phyloP scores from a whole-genome alignment of 1,139 yeast species.

The Cylindricascospora bacillispora region DNA sequence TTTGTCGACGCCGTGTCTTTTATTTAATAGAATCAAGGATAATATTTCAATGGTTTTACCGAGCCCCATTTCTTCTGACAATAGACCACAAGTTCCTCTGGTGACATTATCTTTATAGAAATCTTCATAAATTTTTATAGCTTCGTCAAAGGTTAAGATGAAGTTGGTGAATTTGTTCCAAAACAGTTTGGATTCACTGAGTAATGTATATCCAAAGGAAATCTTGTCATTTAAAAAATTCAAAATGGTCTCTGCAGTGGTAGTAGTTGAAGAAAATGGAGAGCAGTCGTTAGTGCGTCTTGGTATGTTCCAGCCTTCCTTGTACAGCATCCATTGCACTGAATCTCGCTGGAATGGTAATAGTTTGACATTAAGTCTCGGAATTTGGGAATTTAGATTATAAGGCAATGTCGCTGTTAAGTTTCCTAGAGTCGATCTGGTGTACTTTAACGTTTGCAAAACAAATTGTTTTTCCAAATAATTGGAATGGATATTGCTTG shows the following conservation, averaged over 20 bases:
- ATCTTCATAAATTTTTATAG: conserved; percentile 6
- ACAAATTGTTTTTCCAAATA: background rate
- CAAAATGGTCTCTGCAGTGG: background rate
- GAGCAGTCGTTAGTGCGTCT: no score
- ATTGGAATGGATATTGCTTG: background rate
- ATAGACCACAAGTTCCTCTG: conserved; percentile 47
- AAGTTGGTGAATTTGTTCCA: conserved; percentile 26
- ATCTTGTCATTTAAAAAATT: conserved; percentile 16
- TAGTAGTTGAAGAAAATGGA: background rate
- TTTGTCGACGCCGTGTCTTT: conserved; percentile 28
- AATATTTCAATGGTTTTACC: conserved; percentile 87
- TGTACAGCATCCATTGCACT: conserved; percentile 23
- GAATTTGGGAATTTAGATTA: no score
- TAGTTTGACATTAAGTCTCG: conserved; percentile 7
- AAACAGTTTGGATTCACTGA: conserved; percentile 4
- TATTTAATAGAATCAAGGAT: conserved; percentile 49
- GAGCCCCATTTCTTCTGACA: conserved; percentile 93
- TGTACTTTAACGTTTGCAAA: background rate
- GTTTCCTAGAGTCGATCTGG: background rate
- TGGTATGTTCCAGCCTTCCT: conserved; percentile 13
- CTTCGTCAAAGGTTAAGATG: conserved; percentile 9
- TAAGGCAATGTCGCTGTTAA: background rate
- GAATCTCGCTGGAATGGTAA: conserved; percentile 23
- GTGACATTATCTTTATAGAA: conserved; percentile 2
- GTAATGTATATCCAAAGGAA: conserved; percentile 6